Percentiles rank a stretch among this genome's conserved stretches.
These are phyloP conservation scores for Plasmodiophora brassicae DNA, from an alignment of 208 protist species.

Conservation along the genomic window DNA sequence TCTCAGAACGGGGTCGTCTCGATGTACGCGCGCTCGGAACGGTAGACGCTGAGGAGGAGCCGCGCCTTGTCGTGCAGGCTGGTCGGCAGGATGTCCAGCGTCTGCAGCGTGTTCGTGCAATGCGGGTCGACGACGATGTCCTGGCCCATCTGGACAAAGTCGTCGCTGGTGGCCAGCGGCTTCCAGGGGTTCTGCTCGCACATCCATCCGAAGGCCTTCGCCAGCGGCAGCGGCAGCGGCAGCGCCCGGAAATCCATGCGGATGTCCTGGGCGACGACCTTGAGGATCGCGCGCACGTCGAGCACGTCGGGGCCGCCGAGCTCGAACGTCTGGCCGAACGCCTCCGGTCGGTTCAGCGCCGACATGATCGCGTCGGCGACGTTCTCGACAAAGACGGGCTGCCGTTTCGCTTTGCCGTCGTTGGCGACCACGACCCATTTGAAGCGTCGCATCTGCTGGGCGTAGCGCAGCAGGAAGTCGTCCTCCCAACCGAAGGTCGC, in stretches of 20 bases:
- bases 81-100: background rate
- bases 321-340: background rate
- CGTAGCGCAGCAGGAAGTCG: constrained; percentile 32
- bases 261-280: constrained; percentile 4
- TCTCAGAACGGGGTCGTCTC: background rate
- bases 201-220: background rate
- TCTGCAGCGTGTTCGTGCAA: background rate
- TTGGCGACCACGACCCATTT: background rate
- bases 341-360: background rate
- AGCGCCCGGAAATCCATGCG: too few species aligned
- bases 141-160: background rate
- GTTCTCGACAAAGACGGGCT: constrained; percentile 38
- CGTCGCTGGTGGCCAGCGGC: background rate
- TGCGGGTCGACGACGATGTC: background rate
- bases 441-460: background rate
- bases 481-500: constrained; percentile 44
- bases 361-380: constrained; percentile 7
- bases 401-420: background rate
- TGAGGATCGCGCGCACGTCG: background rate
- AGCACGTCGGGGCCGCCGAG: constrained; percentile 31
- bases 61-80: background rate
- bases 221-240: background rate
- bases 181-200: background rate
- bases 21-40: background rate
- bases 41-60: background rate